Evolutionary conservation across 345 rosid genomes (phyloP), one percentile per base, ranked within the genome.

Genomic region (Aurinia saxatilis): DNA sequence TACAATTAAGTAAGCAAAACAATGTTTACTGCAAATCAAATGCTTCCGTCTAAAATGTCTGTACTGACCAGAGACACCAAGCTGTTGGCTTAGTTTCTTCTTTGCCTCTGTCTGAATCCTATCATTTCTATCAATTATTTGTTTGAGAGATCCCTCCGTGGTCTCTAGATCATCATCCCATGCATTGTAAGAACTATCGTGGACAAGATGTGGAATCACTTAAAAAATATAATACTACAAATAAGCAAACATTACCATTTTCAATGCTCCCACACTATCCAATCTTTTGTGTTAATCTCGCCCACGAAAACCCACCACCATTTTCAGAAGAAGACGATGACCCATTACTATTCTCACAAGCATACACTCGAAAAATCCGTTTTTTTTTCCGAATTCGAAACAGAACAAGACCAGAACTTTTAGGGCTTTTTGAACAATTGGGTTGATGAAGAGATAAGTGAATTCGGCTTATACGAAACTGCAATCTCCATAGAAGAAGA

Each of bases 111-210:
- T 57, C 68, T 72, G 82, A 44, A 91, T 76, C 67, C 66, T 78
- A 31, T 53, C 53, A 73, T 80, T 78, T 40, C 70, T 74, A 50
- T 82, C 84, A 57, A 84, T 84, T 52, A 84, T 74, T 49, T 77
- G 75, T 64, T 81, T 83, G 42, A 84, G 64, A 59, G 73, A 78
- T 44, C 78, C 83, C 45, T 72, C 54, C 15, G 90, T 73, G 45
- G 86, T 61, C 64, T 79, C 75, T 41, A 78, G 77, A 70, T 79
- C 95, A 35, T 88, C 90, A 63, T 80, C 80, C 96, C 96, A 91
- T 48, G 92, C 96, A 80, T 77, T 90, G 78, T 82, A 91, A 56
- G 90, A 75, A 58, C 75, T 80, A 68, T 91, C 98, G 37, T 79
- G 92, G 75, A 86, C 57, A 60, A 88, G n/a, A n/a, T n/a, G n/a